A percentile compares a stretch with the other conserved stretches of the same genome.
Conservation (phyloP, 75 land plant species). For the Selaginella tamariscina region DNA sequence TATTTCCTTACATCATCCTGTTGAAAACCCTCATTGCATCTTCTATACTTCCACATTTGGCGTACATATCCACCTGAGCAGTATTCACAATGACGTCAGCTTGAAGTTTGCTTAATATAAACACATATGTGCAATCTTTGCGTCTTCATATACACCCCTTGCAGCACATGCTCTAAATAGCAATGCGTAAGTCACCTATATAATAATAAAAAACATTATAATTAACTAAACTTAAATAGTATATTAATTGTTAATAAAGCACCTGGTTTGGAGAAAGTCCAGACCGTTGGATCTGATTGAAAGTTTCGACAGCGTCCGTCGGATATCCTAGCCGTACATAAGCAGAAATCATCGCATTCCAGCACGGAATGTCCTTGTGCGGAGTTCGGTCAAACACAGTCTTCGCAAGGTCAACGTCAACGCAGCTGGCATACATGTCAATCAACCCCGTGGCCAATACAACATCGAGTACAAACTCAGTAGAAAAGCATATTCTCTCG, state of each 20-base stretch:
- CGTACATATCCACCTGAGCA: conserved; percentile 1
- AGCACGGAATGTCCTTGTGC: neutral
- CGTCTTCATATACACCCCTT: neutral
- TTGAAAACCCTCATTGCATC: neutral
- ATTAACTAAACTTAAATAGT: too few species aligned
- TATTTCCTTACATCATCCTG: neutral
- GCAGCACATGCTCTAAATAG: neutral
- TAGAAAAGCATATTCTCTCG: neutral
- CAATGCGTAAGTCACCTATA: neutral
- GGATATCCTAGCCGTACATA: neutral
- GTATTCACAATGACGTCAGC: neutral
- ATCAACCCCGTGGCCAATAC: neutral
- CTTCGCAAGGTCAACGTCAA: neutral
- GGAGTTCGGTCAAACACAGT: neutral
- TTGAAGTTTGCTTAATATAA: neutral
- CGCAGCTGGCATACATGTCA: neutral
- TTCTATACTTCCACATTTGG: conserved; percentile 8
- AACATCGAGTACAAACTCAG: neutral
- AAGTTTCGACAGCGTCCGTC: neutral
- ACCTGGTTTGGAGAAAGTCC: neutral
- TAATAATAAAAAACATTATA: too few species aligned
- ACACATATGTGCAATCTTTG: neutral
- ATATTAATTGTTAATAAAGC: too few species aligned
- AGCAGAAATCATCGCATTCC: conserved; percentile 7
- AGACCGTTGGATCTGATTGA: neutral